Conservation (phyloP, 257 asterid genomes). For the Nicotiana noctiflora region DNA sequence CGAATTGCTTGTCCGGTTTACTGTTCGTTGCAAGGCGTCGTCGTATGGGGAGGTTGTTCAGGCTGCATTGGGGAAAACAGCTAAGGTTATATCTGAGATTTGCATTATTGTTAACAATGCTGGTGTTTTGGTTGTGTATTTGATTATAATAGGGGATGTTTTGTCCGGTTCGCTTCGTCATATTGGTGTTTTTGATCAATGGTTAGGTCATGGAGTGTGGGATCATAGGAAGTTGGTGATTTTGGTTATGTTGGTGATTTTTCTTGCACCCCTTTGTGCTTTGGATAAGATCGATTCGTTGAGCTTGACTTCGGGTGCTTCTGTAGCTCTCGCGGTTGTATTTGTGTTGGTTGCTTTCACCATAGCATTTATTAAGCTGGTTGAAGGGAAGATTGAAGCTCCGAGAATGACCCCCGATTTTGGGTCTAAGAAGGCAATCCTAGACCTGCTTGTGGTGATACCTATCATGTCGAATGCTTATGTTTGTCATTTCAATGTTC, state of each 20-base stretch:
- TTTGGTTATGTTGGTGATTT: constrained; percentile 48
- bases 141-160: constrained; percentile 90
- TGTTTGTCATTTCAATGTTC: constrained; percentile 87
- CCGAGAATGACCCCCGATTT: constrained; percentile 83
- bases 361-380: constrained; percentile 55
- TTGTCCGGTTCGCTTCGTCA: constrained; percentile 78
- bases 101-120: constrained; percentile 80
- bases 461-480: constrained; percentile 92
- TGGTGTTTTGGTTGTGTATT: constrained; percentile 75
- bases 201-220: constrained; percentile 87
- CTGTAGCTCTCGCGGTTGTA: constrained; percentile 78
- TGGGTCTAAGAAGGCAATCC: constrained; percentile 59
- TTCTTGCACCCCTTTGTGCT: constrained; percentile 78
- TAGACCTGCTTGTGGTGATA: constrained; percentile 86
- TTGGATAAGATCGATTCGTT: constrained; percentile 76
- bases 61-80: constrained; percentile 67
- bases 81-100: constrained; percentile 57
- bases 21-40: constrained; percentile 67
- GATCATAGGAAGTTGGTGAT: constrained; percentile 70
- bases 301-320: constrained; percentile 80
- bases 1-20: constrained; percentile 62
- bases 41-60: constrained; percentile 88
- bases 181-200: constrained; percentile 77
- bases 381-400: constrained; percentile 65
- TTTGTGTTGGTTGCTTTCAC: constrained; percentile 59